Base-by-base conservation (phyloP, 345 rosid species). In the Mallotus nudiflorus region DNA sequence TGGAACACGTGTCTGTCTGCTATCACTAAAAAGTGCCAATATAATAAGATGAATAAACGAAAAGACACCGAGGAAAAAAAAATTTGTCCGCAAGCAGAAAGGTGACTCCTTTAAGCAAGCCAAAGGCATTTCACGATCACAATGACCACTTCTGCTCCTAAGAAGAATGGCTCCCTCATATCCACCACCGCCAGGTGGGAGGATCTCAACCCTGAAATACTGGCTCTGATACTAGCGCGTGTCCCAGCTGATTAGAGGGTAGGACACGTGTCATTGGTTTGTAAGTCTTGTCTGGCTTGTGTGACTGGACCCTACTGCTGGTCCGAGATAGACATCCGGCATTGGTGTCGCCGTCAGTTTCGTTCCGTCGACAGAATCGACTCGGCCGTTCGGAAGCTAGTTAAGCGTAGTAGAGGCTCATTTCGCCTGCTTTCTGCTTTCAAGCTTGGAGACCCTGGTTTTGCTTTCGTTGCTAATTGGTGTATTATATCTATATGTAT, bases 401-500 rank as follows among this genome's bases (percentile, higher is more conserved):
- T 52, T 5, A 52, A 52, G 27, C 57, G 57, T n/a, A 52, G 57
- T 52, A 52, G 57, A 52, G 57, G 57, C 12, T 1, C 57, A 52
- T 52, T 20, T 52, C 27, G 4, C 27, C n/a, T 52, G 57, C 57
- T 52, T 0, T 52, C 57, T 52, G 57, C 57, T 19, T 22, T 18
- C 57, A 52, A 52, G 4, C 57, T 52, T 22, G 57, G 57, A 22
- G 24, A 52, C 9, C 2, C 57, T 11, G 57, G 57, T 11, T 52
- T 52, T 11, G 28, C 28, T 52, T 52, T 6, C 5, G 57, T 25
- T 52, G 57, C 57, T 20, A 52, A 52, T 11, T 52, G 9, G 57
- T 52, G 20, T n/a, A 1, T n/a, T n/a, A 16, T n/a, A n/a, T n/a
- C n/a, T n/a, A n/a, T n/a, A n/a, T n/a, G n/a, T n/a, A n/a, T n/a